Evolutionary conservation across 2,329 filamentous ascomycete species (phyloP).

Genomic region (Aspergillus phoenicis): DNA sequence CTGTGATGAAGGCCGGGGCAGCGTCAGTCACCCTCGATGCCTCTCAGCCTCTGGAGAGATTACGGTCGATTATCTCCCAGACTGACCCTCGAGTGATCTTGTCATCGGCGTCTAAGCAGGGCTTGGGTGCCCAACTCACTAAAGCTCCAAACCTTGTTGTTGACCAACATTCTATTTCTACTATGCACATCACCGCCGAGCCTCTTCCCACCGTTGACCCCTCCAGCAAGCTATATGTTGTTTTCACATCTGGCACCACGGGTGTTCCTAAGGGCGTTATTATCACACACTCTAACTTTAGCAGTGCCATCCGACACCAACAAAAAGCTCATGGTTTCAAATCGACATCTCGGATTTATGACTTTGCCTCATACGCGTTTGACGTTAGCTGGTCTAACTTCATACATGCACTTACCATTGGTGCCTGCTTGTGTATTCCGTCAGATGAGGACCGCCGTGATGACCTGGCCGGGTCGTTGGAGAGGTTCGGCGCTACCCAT

Average conservation of each 20-base stretch:
- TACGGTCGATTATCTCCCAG: neutral
- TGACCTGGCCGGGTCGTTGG: slow-evolving; percentile 51
- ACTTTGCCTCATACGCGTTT: slow-evolving; percentile 51
- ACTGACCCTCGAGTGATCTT: neutral
- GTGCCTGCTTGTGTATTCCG: slow-evolving; percentile 59
- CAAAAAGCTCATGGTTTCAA: neutral
- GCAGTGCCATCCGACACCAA: neutral
- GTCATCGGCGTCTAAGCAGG: neutral
- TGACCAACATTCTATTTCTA: neutral
- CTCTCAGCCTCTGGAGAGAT: neutral
- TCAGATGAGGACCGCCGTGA: slow-evolving; percentile 45
- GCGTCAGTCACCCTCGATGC: slow-evolving; percentile 1
- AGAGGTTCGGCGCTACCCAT: slow-evolving; percentile 52
- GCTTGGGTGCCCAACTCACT: neutral
- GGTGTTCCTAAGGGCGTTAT: slow-evolving; percentile 59
- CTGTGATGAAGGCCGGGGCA: slow-evolving; percentile 8
- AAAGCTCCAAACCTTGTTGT: neutral
- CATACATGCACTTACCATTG: slow-evolving; percentile 53
- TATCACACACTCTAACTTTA: slow-evolving; percentile 53
- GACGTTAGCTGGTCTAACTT: slow-evolving; percentile 54
- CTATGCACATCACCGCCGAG: neutral
- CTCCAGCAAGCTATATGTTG: neutral
- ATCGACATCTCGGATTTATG: slow-evolving; percentile 25
- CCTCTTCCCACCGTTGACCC: neutral
- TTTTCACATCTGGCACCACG: slow-evolving; percentile 55